Percentiles rank a stretch among this genome's conserved stretches.
Conservation (phyloP, 345 rosid genomes). For the Citrus inodora region DNA sequence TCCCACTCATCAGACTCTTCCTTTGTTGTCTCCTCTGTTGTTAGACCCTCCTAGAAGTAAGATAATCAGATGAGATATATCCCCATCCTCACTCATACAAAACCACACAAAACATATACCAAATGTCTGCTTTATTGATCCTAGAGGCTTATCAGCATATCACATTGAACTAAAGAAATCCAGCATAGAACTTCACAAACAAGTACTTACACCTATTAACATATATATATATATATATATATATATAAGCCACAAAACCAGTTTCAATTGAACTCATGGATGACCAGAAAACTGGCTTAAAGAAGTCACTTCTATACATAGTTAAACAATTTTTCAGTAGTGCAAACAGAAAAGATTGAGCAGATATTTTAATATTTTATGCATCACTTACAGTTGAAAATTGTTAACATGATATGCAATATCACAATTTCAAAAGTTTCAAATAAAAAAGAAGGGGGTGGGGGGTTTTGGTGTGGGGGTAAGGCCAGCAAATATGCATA, state of each 20-base stretch:
- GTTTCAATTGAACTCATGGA: not conserved
- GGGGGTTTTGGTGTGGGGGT: no score
- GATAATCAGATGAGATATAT: not conserved
- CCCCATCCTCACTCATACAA: not conserved
- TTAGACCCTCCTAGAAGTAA: slow-evolving; percentile 73
- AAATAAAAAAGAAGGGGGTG: no score
- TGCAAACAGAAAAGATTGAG: not conserved
- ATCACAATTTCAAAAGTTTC: not conserved
- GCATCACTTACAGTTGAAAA: not conserved
- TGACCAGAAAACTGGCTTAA: not conserved
- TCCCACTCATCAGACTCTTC: slow-evolving; percentile 83
- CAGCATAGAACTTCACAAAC: no score
- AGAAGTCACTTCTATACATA: not conserved
- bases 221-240: not conserved
- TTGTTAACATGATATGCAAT: not conserved
- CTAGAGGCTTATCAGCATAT: not conserved
- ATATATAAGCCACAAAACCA: no score
- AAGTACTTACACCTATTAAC: not conserved
- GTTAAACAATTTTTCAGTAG: not conserved
- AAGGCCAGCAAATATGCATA: no score
- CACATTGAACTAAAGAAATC: not conserved
- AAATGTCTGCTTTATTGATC: not conserved
- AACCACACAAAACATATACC: not conserved
- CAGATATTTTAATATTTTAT: not conserved
- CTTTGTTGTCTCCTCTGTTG: slow-evolving; percentile 71